These are phyloP conservation scores for Paxillus ammoniavirescens DNA, from an alignment of 768 basidiomycete species.

Conservation along the genomic window DNA sequence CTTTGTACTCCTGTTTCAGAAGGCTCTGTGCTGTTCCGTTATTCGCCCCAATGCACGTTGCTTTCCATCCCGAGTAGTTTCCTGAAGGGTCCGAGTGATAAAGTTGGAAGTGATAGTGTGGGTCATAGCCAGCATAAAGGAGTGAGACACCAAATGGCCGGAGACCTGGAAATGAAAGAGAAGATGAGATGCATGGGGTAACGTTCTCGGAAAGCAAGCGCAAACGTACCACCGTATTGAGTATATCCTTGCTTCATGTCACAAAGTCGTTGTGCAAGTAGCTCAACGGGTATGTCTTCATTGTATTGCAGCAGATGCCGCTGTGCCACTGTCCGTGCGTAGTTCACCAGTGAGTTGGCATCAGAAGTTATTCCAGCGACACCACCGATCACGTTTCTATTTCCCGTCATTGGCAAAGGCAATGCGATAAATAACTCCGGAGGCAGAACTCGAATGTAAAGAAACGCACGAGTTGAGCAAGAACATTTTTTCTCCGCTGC, in stretches of 20 bases:
- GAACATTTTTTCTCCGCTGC: constrained; percentile 98
- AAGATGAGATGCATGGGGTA: background rate
- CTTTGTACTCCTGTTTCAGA: constrained; percentile 98
- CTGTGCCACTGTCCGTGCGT: constrained; percentile 88
- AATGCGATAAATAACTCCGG: background rate
- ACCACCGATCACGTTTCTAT: constrained; percentile 91
- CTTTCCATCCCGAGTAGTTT: constrained; percentile 98
- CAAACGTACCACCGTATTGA: constrained; percentile 82
- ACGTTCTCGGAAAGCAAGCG: background rate
- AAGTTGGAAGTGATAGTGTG: constrained; percentile 93
- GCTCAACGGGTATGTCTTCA: constrained; percentile 96
- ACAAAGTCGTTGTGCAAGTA: constrained; percentile 90
- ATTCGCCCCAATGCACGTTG: constrained; percentile 98
- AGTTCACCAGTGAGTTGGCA: constrained; percentile 96
- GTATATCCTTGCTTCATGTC: constrained; percentile 99
- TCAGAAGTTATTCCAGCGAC: constrained; percentile 97
- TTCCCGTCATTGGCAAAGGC: background rate
- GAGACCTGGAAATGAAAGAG: constrained; percentile 52
- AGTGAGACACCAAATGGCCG: constrained; percentile 98
- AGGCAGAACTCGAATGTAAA: background rate
- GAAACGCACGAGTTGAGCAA: constrained; percentile 80
- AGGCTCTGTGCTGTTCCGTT: constrained; percentile 94
- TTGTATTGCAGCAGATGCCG: constrained; percentile 87
- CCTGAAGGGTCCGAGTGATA: constrained; percentile 99
- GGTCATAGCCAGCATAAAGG: constrained; percentile 95